These are phyloP conservation scores for Globisporangium cystogenes DNA, from an alignment of 352 stramenopile genomes.

Conservation along the genomic window DNA sequence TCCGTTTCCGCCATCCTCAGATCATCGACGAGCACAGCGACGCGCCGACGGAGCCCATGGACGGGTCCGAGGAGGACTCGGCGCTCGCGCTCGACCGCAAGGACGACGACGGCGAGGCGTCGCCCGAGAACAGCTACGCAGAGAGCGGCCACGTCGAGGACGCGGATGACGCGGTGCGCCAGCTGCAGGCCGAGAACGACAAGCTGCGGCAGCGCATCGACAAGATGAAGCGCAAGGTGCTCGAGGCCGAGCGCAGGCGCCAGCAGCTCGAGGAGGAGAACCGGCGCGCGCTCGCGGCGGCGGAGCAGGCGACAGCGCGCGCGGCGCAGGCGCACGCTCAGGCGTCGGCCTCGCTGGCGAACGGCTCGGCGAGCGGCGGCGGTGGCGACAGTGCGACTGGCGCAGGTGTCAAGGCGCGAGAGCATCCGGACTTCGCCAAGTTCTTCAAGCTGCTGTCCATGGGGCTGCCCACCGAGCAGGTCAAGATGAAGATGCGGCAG, in stretches of 20 bases:
- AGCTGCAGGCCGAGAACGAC: conserved; percentile 74
- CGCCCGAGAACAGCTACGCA: conserved; percentile 17
- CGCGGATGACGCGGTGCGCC: conserved; percentile 24
- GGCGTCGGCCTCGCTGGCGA: conserved; percentile 8
- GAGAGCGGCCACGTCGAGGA: conserved; percentile 8
- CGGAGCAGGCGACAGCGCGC: conserved; percentile 4
- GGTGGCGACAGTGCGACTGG: conserved; percentile 11
- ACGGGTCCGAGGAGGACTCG: conserved; percentile 52
- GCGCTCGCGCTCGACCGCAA: conserved; percentile 27
- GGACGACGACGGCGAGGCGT: conserved; percentile 29
- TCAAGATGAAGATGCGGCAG: conserved; percentile 86
- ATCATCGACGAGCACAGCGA: conserved; percentile 74
- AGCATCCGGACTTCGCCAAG: conserved; percentile 73
- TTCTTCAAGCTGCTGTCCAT: conserved; percentile 84
- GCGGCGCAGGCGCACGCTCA: conserved; percentile 5
- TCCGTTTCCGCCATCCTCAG: conserved; percentile 11
- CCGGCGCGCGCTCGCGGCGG: conserved; percentile 16
- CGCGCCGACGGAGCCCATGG: conserved; percentile 42
- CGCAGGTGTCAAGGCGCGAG: conserved; percentile 43
- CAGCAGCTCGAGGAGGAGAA: conserved; percentile 55
- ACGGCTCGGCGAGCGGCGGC: too few species aligned
- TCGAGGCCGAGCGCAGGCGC: conserved; percentile 42
- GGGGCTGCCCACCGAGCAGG: conserved; percentile 72
- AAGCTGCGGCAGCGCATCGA: conserved; percentile 65
- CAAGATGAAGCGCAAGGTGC: conserved; percentile 67